phyloP scores from a whole-genome alignment of 805 yeast species.

The Candida jianshihensis region DNA sequence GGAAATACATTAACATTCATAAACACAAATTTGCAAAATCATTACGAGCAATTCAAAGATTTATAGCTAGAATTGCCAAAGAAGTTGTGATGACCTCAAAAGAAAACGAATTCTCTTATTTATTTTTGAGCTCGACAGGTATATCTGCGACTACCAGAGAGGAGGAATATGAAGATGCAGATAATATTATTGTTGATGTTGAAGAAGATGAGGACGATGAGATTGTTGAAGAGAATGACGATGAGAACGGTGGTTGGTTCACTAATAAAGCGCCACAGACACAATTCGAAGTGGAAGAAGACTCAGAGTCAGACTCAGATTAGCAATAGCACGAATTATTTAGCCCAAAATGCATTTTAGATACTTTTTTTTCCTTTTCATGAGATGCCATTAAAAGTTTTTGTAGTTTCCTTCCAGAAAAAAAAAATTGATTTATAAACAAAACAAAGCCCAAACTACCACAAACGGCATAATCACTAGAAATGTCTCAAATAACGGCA shows the following conservation, averaged over 20 bases:
- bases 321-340: background rate
- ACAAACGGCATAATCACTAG: too few species aligned
- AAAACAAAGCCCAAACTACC: too few species aligned
- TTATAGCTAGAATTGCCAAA: slow-evolving; percentile 66
- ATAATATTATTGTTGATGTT: slow-evolving; percentile 4
- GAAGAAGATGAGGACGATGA: slow-evolving; percentile 12
- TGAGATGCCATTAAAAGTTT: too few species aligned
- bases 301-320: slow-evolving; percentile 6
- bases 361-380: too few species aligned
- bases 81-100: slow-evolving; percentile 53
- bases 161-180: slow-evolving; percentile 24
- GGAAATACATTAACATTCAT: slow-evolving; percentile 59
- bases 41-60: slow-evolving; percentile 66
- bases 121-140: slow-evolving; percentile 36
- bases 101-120: slow-evolving; percentile 47
- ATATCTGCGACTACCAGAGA: too few species aligned
- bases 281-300: slow-evolving; percentile 2
- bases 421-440: too few species aligned
- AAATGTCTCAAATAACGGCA: too few species aligned
- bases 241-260: slow-evolving; percentile 23
- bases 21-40: slow-evolving; percentile 58
- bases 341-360: background rate
- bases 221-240: slow-evolving; percentile 8
- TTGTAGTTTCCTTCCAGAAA: too few species aligned
- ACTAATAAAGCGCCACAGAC: slow-evolving; percentile 10